Conservation (phyloP, 108 stramenopile genomes). For the Discostella pseudostelligera region DNA sequence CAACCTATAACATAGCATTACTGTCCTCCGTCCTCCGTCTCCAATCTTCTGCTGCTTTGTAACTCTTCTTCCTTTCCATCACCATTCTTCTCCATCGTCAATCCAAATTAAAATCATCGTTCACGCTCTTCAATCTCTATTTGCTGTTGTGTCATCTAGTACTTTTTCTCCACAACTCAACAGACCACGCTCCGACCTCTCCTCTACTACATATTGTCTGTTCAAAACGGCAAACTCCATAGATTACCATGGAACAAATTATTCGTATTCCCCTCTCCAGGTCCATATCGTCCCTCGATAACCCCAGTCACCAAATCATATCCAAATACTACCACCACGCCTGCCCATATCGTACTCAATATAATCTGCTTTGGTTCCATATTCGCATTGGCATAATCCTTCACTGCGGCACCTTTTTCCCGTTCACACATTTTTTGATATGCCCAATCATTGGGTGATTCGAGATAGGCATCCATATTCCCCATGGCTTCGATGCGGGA, state of each 20-base stretch:
- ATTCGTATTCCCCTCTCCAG: constrained; percentile 15
- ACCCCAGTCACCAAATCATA: constrained; percentile 46
- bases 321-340: constrained; percentile 29
- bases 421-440: constrained; percentile 39
- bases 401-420: constrained; percentile 22
- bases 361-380: constrained; percentile 35
- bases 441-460: constrained; percentile 50
- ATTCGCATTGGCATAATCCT: constrained; percentile 44
- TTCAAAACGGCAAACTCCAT: constrained; percentile 40
- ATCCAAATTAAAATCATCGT: too few relatives aligned
- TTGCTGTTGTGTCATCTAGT: too few relatives aligned
- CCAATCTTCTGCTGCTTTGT: too few relatives aligned
- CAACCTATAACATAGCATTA: too few relatives aligned
- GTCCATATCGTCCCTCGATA: constrained; percentile 35
- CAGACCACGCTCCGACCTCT: too few relatives aligned
- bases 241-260: constrained; percentile 41
- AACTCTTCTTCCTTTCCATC: too few relatives aligned
- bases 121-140: too few relatives aligned
- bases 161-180: too few relatives aligned
- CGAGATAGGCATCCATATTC: constrained; percentile 75
- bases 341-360: constrained; percentile 33
- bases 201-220: too few relatives aligned
- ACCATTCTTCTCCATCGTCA: too few relatives aligned
- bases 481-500: constrained; percentile 57
- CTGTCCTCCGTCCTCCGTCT: too few relatives aligned